Evolutionary conservation across 1,139 yeast genomes (phyloP), one percentile per base, ranked within the genome.

Genomic region (Debaryomyces singareniensis): DNA sequence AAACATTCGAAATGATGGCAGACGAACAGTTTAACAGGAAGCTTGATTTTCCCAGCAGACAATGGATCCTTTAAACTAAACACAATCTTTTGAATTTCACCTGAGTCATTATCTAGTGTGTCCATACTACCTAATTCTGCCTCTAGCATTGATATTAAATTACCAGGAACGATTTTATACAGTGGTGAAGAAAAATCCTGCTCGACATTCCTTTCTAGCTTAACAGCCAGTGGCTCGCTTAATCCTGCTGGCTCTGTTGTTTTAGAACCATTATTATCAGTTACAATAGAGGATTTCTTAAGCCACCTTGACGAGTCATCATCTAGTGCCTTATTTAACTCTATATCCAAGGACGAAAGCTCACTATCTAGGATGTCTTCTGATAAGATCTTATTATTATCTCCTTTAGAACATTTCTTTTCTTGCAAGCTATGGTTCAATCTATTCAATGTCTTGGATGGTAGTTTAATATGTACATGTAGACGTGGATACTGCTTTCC

Each of bases 1-100:
- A 67, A 67, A 42, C 73, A 66, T 43, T 65, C 72, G 38, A 67
- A 65, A 42, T 67, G 73, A 20, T 42, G 42, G 38, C 73, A 67
- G 2, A 39, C 36, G 7, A 43, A 37, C 3, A 71, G 54, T 39
- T 63, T 66, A 2, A 67, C 64, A 1, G 73, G 73, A 5, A 66
- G 44, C 24, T 46, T 41, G 25, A 67, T 64, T 33, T 55, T 58
- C 25, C 62, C 55, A 16, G 65, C 64, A 14, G 61, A 51, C 13
- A 58, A 40, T 5, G 63, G 64, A 35, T 58, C 64, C 32, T 55
- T 41, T 13, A 58, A 36, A 2, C 60, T 44, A 36, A 58, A 55
- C 2, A 53, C 43, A 26, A 55, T 46, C 27, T 47, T 53, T 25
- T 53, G 56, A n/a, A 55, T 49, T 40, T 53, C 41, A 1, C 43